Evolutionary conservation across 2,329 filamentous ascomycete genomes (phyloP).

Genomic region (Colletotrichum truncatum): DNA sequence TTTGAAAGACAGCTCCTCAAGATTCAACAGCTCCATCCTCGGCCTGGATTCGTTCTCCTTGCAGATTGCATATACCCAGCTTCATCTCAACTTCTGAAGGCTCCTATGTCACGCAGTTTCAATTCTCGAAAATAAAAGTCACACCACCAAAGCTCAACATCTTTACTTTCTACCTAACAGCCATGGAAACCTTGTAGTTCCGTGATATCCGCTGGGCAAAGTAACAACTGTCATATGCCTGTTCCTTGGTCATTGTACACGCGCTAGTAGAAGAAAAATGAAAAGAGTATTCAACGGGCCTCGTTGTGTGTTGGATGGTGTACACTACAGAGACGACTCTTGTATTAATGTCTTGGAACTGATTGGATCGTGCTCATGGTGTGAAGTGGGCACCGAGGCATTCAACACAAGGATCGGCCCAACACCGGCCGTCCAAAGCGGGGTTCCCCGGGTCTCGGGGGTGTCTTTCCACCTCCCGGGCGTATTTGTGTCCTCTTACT

Average conservation of each 20-base stretch:
- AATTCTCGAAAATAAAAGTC: background rate
- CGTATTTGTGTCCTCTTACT: background rate
- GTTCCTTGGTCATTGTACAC: background rate
- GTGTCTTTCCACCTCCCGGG: background rate
- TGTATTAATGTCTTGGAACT: background rate
- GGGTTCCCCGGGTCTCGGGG: conserved; percentile 18
- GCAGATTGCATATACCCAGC: background rate
- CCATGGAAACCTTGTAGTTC: background rate
- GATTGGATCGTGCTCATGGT: background rate
- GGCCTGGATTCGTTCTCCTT: no score
- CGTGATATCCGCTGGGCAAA: background rate
- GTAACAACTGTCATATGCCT: background rate
- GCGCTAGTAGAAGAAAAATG: background rate
- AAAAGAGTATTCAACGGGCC: background rate
- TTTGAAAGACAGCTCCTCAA: background rate
- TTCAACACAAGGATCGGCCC: background rate
- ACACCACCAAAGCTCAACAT: no score
- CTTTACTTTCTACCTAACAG: background rate
- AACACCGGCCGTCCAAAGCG: conserved; percentile 6
- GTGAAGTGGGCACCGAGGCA: conserved; percentile 18
- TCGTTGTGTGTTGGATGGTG: background rate
- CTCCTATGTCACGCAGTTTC: background rate
- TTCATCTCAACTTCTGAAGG: background rate
- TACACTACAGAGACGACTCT: background rate
- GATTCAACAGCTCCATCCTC: background rate